Base-by-base conservation (phyloP, 768 basidiomycete species). In the Candolleomyces eurysporus region DNA sequence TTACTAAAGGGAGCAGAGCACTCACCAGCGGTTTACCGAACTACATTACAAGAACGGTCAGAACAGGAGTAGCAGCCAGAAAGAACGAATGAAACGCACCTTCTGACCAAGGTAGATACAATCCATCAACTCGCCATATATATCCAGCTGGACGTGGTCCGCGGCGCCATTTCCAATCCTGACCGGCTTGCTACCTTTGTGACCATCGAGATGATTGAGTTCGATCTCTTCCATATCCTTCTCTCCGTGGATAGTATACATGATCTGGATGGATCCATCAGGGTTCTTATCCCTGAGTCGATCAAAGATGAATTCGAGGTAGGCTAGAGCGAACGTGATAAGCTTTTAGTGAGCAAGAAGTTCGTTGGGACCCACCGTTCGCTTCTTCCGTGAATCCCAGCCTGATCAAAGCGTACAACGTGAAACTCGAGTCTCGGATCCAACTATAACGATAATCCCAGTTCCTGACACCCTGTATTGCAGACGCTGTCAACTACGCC, bases 401-500 rank as follows among this genome's bases (percentile, higher is more conserved):
- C 43, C 97, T 83, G 60, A 98, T 89, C 43, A 98, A 82, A 0
- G 96, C 96, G 69, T 98, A 99, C 5, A 98, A 82, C 0, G 94
- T 94, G 79, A 99, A 99, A 0, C 91, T 92, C 0, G 94, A 89
- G 69, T 99, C 96, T n/a, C 96, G 88, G 68, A 98, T 93, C 91
- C 92, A 94, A 0, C 90, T 91, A 30, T 67, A 87, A 79, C 88
- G 81, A 64, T 90, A 89, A 68, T 90, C 88, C 86, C 83, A 85
- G 65, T 13, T 61, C 62, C 55, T 22, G 10, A 63, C 54, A 8
- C 62, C 62, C 59, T 48, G 26, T 26, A 54, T 19, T 3, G 17
- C 16, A 14, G 31, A 54, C 14, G 26, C 32, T 16, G 30, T 51
- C 17, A 19, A 22, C 10, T 49, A 19, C n/a, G 49, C 5, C 36